Conservation (phyloP, 106 monocot genomes). For the Cymbidium sinense region DNA sequence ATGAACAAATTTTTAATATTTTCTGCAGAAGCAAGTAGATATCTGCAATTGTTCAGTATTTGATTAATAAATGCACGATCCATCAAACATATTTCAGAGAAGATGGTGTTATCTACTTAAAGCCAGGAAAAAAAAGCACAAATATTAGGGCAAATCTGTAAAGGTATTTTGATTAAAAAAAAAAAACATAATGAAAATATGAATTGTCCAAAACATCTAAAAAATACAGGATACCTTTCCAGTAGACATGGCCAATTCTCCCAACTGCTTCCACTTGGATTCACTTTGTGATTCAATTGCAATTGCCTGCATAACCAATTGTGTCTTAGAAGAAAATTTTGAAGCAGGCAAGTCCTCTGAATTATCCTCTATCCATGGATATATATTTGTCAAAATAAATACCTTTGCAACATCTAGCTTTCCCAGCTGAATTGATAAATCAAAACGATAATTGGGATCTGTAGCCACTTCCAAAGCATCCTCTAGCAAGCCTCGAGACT, state of each 20-base stretch:
- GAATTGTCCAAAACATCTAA: background rate
- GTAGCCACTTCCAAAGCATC: conserved; percentile 91
- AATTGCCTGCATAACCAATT: conserved; percentile 56
- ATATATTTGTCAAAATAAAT: conserved; percentile 8
- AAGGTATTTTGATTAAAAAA: background rate
- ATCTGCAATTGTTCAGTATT: background rate
- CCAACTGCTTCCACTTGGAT: conserved; percentile 95
- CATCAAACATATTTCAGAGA: background rate
- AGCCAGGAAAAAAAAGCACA: background rate
- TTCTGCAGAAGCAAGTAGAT: background rate
- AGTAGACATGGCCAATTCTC: conserved; percentile 84
- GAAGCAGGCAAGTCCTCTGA: background rate
- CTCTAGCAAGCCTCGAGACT: conserved; percentile 85
- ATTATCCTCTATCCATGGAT: background rate
- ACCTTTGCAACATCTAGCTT: conserved; percentile 85
- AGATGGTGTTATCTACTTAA: background rate
- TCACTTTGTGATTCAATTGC: conserved; percentile 83
- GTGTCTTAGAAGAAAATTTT: conserved; percentile 21
- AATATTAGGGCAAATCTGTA: background rate
- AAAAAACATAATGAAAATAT: background rate
- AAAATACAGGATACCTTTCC: conserved; percentile 55
- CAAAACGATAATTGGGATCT: conserved; percentile 90
- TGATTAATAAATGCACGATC: background rate
- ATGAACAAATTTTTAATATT: background rate
- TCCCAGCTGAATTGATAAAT: conserved; percentile 84